A percentile compares a stretch with the other conserved stretches of the same genome.
Conservation (phyloP, 495 filamentous ascomycete genomes). For the Astrothelium macrocarpum region DNA sequence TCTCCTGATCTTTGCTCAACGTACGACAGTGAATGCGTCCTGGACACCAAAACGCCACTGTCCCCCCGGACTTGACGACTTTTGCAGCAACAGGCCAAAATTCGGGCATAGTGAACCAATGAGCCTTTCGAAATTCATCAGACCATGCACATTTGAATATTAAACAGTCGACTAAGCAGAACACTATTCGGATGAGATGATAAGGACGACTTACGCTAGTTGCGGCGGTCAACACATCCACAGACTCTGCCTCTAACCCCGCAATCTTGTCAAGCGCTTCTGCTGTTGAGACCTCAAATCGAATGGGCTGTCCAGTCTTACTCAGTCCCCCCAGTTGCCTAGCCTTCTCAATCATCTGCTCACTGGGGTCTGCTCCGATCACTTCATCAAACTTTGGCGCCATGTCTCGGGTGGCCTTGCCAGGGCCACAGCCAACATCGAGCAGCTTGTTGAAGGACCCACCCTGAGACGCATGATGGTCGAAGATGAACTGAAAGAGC, state of each 20-base stretch:
- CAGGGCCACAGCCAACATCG: constrained; percentile 51
- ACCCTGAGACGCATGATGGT: constrained; percentile 41
- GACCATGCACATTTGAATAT: no score
- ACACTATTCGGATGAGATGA: background rate
- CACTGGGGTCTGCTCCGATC: constrained; percentile 44
- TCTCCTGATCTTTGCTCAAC: constrained; percentile 26
- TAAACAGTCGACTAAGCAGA: no score
- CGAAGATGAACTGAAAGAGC: constrained; percentile 40
- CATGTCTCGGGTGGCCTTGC: constrained; percentile 35
- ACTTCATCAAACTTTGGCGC: constrained; percentile 36
- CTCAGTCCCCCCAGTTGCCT: constrained; percentile 30
- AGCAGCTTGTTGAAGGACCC: constrained; percentile 39
- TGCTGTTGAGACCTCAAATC: constrained; percentile 37
- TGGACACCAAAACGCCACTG: constrained; percentile 44
- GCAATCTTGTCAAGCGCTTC: constrained; percentile 34
- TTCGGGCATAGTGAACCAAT: constrained; percentile 54
- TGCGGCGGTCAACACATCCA: constrained; percentile 45
- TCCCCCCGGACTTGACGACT: constrained; percentile 47
- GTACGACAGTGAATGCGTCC: constrained; percentile 18
- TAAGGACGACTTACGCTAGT: constrained; percentile 15
- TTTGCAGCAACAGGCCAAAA: constrained; percentile 52
- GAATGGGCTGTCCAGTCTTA: constrained; percentile 26
- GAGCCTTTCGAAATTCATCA: constrained; percentile 31
- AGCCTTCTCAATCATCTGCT: constrained; percentile 46
- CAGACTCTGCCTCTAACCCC: constrained; percentile 26